Percentiles rank a stretch among this genome's conserved stretches.
phyloP scores from a whole-genome alignment of 768 basidiomycete genomes.

The Podaxis sp. region DNA sequence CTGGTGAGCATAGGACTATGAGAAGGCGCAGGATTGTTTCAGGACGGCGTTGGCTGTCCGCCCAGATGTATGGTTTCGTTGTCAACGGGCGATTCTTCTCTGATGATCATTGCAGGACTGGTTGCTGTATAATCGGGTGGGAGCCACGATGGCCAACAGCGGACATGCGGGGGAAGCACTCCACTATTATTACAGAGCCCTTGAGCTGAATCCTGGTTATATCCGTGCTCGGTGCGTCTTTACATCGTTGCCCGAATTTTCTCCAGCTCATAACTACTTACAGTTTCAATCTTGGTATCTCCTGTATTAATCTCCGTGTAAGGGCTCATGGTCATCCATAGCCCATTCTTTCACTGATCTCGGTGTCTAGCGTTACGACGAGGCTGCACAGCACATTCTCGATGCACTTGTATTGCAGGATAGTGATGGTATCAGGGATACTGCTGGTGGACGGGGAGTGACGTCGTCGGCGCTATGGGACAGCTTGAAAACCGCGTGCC shows the following conservation, averaged over 20 bases:
- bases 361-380: constrained; percentile 67
- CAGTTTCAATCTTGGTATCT: constrained; percentile 93
- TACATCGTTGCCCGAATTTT: constrained; percentile 1
- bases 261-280: neutral
- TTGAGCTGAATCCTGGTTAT: constrained; percentile 86
- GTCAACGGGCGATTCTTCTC: neutral
- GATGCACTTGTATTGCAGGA: constrained; percentile 91
- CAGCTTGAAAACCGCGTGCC: constrained; percentile 77
- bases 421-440: constrained; percentile 67
- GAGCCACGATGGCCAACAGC: constrained; percentile 92
- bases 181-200: constrained; percentile 80
- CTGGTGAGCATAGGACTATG: constrained; percentile 66
- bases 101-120: constrained; percentile 62
- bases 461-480: constrained; percentile 85
- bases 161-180: constrained; percentile 80
- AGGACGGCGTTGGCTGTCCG: constrained; percentile 81
- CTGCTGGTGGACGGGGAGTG: constrained; percentile 57
- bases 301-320: constrained; percentile 84
- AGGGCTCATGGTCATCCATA: constrained; percentile 24
- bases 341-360: constrained; percentile 9
- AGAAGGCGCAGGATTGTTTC: constrained; percentile 94
- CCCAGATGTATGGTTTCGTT: constrained; percentile 61
- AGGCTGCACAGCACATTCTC: constrained; percentile 84
- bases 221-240: constrained; percentile 76
- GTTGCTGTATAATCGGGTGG: constrained; percentile 90